phyloP scores from a whole-genome alignment of 257 asterid genomes.

The Penstemon davidsonii region DNA sequence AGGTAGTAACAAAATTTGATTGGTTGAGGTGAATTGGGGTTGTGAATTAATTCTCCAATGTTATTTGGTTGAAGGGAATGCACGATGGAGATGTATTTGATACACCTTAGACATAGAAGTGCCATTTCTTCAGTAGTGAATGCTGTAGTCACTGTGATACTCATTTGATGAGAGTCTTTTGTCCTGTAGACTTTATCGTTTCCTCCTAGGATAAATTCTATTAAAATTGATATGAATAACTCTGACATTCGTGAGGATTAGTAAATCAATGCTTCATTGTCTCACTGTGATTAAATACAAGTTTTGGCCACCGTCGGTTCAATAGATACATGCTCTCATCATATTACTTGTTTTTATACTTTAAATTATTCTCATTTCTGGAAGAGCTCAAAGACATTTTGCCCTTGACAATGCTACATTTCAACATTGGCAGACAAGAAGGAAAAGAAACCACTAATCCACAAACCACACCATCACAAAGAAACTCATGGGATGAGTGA shows the following conservation, averaged over 20 bases:
- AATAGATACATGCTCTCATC: neutral
- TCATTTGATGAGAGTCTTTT: neutral
- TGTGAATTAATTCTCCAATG: neutral
- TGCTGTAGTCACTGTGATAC: neutral
- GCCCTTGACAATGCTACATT: constrained; percentile 11
- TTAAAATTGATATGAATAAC: neutral
- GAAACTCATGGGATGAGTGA: constrained; percentile 82
- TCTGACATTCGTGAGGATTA: neutral
- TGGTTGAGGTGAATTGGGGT: neutral
- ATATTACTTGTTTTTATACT: neutral
- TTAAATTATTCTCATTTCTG: neutral
- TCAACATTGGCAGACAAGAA: constrained; percentile 36
- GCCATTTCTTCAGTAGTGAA: neutral
- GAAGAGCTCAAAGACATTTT: neutral
- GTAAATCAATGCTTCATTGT: neutral
- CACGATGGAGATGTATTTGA: neutral
- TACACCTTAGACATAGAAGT: neutral
- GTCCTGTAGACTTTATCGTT: constrained; percentile 3
- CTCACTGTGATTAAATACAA: neutral
- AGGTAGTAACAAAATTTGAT: neutral
- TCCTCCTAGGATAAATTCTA: neutral
- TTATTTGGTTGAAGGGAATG: neutral
- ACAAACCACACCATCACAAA: constrained; percentile 52
- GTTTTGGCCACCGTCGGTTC: neutral
- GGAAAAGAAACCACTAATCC: constrained; percentile 31